phyloP scores from a whole-genome alignment of 2,329 filamentous ascomycete genomes.

The Curvularia eragrostidis region DNA sequence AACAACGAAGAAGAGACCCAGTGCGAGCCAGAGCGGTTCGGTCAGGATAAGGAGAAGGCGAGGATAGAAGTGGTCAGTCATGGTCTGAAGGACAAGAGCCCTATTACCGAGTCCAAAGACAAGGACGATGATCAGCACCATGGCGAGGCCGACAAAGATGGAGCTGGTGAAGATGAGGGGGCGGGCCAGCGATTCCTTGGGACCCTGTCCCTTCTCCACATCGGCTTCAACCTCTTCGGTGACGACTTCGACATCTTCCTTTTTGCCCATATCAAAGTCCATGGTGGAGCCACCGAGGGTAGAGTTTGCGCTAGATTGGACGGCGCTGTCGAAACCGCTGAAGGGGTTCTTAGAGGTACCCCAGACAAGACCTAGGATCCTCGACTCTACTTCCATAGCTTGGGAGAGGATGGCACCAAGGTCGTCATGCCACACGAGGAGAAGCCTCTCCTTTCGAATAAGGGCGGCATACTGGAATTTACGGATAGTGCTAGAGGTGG shows the following conservation, averaged over 20 bases:
- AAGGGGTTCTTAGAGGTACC: slow-evolving; percentile 54
- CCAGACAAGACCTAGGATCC: slow-evolving; percentile 75
- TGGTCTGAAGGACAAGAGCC: slow-evolving; percentile 60
- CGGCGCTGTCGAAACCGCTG: slow-evolving; percentile 50
- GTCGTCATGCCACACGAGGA: slow-evolving; percentile 83
- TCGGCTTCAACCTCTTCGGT: slow-evolving; percentile 30
- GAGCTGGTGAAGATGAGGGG: slow-evolving; percentile 62
- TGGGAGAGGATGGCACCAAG: slow-evolving; percentile 71
- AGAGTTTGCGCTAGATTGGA: slow-evolving; percentile 32
- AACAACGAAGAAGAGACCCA: slow-evolving; percentile 54
- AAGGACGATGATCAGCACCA: slow-evolving; percentile 58
- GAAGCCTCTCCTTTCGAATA: slow-evolving; percentile 71
- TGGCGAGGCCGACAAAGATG: slow-evolving; percentile 60
- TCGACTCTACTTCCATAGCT: slow-evolving; percentile 74
- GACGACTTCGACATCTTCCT: slow-evolving; percentile 20
- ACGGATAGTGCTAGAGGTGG: slow-evolving; percentile 63
- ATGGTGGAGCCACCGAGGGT: slow-evolving; percentile 37
- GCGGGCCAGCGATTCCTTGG: slow-evolving; percentile 52
- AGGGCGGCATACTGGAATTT: slow-evolving; percentile 84
- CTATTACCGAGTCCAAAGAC: slow-evolving; percentile 65
- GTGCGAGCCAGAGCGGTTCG: slow-evolving; percentile 57
- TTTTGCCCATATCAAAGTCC: slow-evolving; percentile 18
- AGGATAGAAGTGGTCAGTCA: slow-evolving; percentile 59
- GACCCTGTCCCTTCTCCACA: slow-evolving; percentile 39
- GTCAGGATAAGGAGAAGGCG: slow-evolving; percentile 61